These are phyloP conservation scores for Arthrocladium fulminans DNA, from an alignment of 2,329 filamentous ascomycete species.

Conservation along the genomic window DNA sequence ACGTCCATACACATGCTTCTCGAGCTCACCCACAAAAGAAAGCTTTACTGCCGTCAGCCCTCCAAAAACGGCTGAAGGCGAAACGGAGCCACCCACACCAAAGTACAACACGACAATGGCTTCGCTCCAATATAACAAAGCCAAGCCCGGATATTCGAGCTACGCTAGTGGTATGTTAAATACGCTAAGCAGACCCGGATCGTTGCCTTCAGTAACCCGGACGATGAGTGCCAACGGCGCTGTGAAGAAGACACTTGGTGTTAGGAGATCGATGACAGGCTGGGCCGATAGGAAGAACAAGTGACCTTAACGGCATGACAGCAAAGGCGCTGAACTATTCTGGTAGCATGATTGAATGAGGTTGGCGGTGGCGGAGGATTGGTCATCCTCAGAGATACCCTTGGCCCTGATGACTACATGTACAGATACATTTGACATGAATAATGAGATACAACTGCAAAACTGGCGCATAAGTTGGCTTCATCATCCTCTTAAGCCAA, in stretches of 20 bases:
- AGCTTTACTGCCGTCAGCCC: not conserved
- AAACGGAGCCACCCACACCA: not conserved
- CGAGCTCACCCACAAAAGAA: constrained; percentile 5
- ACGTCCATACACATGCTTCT: constrained; percentile 7
- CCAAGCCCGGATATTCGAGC: not conserved
- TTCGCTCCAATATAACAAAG: not conserved
- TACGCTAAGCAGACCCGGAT: constrained; percentile 2
- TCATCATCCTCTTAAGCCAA: too few species aligned
- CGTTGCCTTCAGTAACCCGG: not conserved
- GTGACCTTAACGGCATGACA: too few species aligned
- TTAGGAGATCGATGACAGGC: constrained; percentile 8
- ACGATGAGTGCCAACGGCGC: not conserved
- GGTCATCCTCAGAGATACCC: not conserved
- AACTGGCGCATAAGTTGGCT: too few species aligned
- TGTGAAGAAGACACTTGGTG: constrained; percentile 9
- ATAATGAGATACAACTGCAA: too few species aligned
- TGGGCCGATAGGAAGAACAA: constrained; percentile 10
- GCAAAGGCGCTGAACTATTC: too few species aligned
- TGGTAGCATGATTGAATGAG: too few species aligned
- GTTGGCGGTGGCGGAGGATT: not conserved
- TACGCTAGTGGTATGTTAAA: constrained; percentile 6
- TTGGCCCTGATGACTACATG: too few species aligned
- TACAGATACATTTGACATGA: too few species aligned
- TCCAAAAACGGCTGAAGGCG: not conserved
- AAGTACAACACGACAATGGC: constrained; percentile 8